phyloP scores from a whole-genome alignment of 106 monocot genomes.

The Dactylorhiza incarnata region DNA sequence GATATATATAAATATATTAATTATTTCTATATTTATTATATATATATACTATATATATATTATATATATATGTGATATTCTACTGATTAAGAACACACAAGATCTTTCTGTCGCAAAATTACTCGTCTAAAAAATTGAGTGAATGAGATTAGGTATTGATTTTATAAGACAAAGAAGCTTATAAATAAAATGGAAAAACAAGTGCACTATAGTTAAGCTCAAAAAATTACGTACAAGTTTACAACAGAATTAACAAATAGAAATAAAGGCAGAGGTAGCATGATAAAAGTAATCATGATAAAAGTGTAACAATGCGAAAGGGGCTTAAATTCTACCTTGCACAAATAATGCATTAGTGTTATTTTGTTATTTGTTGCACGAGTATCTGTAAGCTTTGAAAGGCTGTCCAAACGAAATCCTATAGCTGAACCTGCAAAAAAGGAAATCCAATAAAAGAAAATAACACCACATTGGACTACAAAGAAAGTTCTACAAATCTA shows the following conservation, averaged over 20 bases:
- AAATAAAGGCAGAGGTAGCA: neutral
- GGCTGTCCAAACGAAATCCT: slow-evolving; percentile 72
- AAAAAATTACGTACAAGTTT: neutral
- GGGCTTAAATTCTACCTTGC: slow-evolving; percentile 43
- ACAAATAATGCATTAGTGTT: slow-evolving; percentile 95
- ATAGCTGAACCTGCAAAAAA: slow-evolving; percentile 50
- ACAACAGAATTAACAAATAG: neutral
- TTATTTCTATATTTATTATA: no score
- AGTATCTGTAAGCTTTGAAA: slow-evolving; percentile 89
- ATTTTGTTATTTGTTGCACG: slow-evolving; percentile 82
- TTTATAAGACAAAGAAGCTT: neutral
- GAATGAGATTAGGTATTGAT: neutral
- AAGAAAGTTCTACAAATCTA: neutral
- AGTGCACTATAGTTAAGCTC: neutral
- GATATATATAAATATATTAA: no score
- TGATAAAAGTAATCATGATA: neutral
- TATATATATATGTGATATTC: no score
- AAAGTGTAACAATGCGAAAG: neutral
- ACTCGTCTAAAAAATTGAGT: neutral
- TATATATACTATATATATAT: no score
- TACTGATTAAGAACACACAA: no score
- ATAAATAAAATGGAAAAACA: neutral
- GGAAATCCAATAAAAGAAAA: neutral
- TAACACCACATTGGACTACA: neutral
- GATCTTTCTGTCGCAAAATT: no score